Evolutionary conservation across 2,329 filamentous ascomycete genomes (phyloP), one percentile per base, ranked within the genome.

Genomic region (Parastagonospora avenae): DNA sequence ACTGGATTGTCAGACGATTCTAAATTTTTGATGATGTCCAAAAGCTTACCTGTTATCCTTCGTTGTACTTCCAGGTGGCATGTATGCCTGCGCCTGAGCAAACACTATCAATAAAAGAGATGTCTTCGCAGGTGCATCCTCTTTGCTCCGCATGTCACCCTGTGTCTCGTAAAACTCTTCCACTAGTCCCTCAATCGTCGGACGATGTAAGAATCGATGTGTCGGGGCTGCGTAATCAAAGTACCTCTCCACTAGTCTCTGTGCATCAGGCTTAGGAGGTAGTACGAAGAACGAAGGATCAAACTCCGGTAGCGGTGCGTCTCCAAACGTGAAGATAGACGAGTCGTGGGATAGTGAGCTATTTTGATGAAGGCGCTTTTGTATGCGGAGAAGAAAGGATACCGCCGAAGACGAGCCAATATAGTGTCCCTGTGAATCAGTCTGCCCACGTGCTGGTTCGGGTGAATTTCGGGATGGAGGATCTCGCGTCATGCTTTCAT

Each of bases 221-320:
- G 83, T 86, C 0, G 83, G 82, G 15, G 84, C 81, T 6, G 82
- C 83, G 49, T 82, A 83, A 40, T 85, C 82, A 54, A 86, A 86
- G 46, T 85, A 86, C 6, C 82, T 71, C 7, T 76, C 73, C 4
- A 85, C 68, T 2, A 84, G 60, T 16, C 77, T 74, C 45, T 66
- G 71, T 45, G 30, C 77, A 72, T 38, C 77, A 47, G 4, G 76
- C 74, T 46, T 84, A 47, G 41, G 72, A 52, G 52, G 76, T 29
- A 82, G 59, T 6, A 77, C 66, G 48, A 77, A 79, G 45, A 77
- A 76, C 0, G 74, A 73, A 1, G 73, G 66, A 53, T 79, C 76
- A 36, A 74, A 74, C 2, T 79, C 74, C 0, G 77, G 76, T 6
- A 81, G 53, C 2, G 77, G 78, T 12, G 79, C 72, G 59, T 83